Percentiles rank a stretch among this genome's conserved stretches.
Conservation (phyloP, 1,139 yeast species). For the Protomyces pachydermus region DNA sequence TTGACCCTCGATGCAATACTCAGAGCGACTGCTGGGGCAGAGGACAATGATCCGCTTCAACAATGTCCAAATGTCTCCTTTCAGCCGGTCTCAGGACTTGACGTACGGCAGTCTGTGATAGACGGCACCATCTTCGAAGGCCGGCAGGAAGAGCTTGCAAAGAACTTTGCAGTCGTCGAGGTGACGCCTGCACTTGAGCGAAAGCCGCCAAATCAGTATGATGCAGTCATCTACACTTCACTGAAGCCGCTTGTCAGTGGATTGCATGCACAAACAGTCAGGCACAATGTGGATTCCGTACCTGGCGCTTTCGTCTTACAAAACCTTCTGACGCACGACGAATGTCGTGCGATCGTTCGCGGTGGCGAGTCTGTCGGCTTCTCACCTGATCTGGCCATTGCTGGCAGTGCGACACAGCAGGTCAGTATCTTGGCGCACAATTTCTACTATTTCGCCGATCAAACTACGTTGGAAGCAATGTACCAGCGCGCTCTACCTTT, state of each 20-base stretch:
- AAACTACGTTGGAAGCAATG: neutral
- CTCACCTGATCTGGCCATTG: conserved; percentile 21
- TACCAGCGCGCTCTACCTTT: conserved; percentile 11
- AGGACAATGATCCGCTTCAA: neutral
- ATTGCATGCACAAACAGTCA: neutral
- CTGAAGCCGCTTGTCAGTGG: neutral
- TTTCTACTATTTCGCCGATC: conserved; percentile 23
- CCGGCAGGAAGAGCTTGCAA: neutral
- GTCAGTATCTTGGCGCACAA: conserved; percentile 23
- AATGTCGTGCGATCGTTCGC: conserved; percentile 14
- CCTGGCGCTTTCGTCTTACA: conserved; percentile 25
- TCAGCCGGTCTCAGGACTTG: neutral
- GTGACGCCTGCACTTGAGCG: conserved; percentile 18
- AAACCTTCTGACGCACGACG: neutral
- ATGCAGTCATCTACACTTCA: conserved; percentile 21
- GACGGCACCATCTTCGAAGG: conserved; percentile 11
- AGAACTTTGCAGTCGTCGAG: conserved; percentile 10
- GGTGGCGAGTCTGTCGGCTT: conserved; percentile 19
- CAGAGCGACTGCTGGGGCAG: conserved; percentile 1
- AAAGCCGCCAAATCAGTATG: conserved; percentile 22
- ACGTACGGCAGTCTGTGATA: neutral
- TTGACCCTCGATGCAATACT: conserved; percentile 17
- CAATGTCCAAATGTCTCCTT: conserved; percentile 3
- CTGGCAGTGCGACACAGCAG: conserved; percentile 24
- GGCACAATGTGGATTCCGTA: conserved; percentile 10